Conservation (phyloP, 345 rosid genomes). For the Garcia nutans region DNA sequence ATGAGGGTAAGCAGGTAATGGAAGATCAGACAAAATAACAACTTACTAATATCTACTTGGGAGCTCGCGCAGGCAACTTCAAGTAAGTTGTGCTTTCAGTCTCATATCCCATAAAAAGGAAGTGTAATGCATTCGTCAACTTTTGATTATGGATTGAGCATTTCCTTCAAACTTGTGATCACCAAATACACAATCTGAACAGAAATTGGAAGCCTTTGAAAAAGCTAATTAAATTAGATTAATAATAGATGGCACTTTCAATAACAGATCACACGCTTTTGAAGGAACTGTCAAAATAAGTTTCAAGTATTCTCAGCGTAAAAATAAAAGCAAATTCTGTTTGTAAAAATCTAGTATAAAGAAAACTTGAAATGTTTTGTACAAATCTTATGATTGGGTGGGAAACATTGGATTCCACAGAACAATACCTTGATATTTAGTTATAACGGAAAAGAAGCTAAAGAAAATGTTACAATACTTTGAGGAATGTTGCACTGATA, state of each 20-base stretch:
- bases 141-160: slow-evolving; percentile 76
- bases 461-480: neutral
- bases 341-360: neutral
- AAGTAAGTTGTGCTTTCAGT: slow-evolving; percentile 69
- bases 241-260: no score
- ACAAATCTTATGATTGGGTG: neutral
- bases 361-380: neutral
- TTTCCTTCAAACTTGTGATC: slow-evolving; percentile 82
- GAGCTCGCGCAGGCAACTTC: slow-evolving; percentile 63
- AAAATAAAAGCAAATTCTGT: neutral
- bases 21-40: neutral
- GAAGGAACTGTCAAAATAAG: neutral
- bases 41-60: slow-evolving; percentile 60
- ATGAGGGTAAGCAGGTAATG: neutral
- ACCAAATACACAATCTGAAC: slow-evolving; percentile 78
- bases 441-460: neutral
- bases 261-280: neutral
- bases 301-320: no score
- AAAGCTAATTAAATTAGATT: neutral
- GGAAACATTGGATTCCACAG: neutral
- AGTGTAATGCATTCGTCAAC: slow-evolving; percentile 81
- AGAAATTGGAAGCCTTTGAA: neutral
- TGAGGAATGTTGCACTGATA: neutral
- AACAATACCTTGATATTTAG: neutral
- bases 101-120: slow-evolving; percentile 77